A percentile compares a stretch with the other conserved stretches of the same genome.
Conservation (phyloP, 2,329 filamentous ascomycete genomes). For the Sclerotinia nivalis region DNA sequence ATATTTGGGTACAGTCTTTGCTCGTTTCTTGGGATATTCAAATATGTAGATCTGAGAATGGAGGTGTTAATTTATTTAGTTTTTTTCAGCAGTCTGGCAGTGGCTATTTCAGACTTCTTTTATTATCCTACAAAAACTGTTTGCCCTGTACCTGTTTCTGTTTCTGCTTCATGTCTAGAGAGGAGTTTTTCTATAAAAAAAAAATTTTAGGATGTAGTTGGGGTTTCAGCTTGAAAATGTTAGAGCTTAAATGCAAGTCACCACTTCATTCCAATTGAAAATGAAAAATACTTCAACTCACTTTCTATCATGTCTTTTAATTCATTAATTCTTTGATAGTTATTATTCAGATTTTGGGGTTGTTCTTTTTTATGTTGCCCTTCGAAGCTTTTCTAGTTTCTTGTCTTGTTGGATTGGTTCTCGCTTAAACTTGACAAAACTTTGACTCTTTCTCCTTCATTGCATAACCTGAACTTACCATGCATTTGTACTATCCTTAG, state of each 20-base stretch:
- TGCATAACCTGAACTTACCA: too few relatives aligned
- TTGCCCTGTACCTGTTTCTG: accelerated
- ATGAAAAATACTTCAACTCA: neutral
- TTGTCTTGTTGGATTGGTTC: neutral
- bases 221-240: too few relatives aligned
- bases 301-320: neutral
- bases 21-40: neutral
- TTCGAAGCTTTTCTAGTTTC: neutral
- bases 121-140: neutral
- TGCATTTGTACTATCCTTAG: accelerated
- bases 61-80: neutral
- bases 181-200: too few relatives aligned
- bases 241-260: neutral
- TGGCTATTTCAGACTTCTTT: neutral
- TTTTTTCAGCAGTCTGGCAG: neutral
- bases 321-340: accelerated
- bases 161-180: too few relatives aligned
- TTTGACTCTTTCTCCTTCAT: neutral
- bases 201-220: too few relatives aligned
- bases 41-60: neutral
- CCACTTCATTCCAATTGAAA: neutral
- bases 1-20: neutral
- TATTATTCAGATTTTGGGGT: neutral
- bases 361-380: neutral
- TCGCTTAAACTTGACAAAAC: neutral